Evolutionary conservation across 352 stramenopile species (phyloP), one percentile per base, ranked within the genome.

Genomic region (Phytophthora syringae): DNA sequence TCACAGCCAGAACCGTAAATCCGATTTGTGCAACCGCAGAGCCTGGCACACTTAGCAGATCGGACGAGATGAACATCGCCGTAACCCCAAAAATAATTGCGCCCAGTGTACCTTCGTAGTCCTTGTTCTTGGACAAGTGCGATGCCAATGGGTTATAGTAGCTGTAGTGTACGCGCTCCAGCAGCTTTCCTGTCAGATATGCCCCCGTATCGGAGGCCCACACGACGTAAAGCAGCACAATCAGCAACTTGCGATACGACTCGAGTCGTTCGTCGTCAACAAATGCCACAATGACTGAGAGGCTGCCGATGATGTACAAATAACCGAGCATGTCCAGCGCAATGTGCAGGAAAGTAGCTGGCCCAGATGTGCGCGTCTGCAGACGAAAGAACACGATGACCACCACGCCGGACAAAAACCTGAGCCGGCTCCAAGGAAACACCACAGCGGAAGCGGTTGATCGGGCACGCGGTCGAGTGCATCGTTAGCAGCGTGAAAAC

Each of bases 101-200:
- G 9, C 89, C 94, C 27, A 98, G 63, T 20, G 97, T 92, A 51
- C 96, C 96, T 80, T 99, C 96, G 20, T 98, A 90, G 47, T 97
- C 97, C 67, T 99, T 99, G 79, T 98, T 98, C 32, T 97, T 96
- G 44, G 89, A 98, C 27, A 97, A 64, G 36, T 94, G 91, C 0
- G 90, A 84, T 10, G 94, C 95, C 12, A 96, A 82, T 4, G 82
- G 80, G 50, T 95, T 90, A 30, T 98, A 88, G 16, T 78, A 75
- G 21, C 80, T 79, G 36, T 98, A 86, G 42, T 97, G 87, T 11
- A 93, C 88, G n/a, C 83, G 79, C 40, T 92, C 88, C 53, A 97
- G 93, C 30, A 89, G 65, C 30, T 97, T 90, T 24, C 96, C 96
- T 5, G 87, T 89, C 52, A 98, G 88, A 76, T 98, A 99, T 9